Evolutionary conservation across 2,329 filamentous ascomycete genomes (phyloP), one percentile per base, ranked within the genome.

Genomic region (Waltergamsia citrina): DNA sequence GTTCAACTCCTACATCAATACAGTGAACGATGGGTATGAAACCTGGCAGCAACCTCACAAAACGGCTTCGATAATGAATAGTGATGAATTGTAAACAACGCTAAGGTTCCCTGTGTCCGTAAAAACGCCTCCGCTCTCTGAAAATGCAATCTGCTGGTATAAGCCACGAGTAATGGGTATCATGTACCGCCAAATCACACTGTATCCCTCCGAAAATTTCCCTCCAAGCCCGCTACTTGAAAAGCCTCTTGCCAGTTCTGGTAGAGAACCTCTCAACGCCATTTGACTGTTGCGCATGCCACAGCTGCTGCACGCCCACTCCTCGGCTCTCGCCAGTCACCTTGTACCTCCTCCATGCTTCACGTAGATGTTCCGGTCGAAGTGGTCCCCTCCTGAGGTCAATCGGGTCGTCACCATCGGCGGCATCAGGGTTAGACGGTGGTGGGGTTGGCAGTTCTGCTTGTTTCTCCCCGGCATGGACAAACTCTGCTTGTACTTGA

Each of bases 311-410:
- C 43, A 73, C 67, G 4, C 76, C 76, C 4, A 76, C 67, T 3
- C 73, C 74, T 0, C 76, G 74, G 22, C 78, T 77, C 46, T 81
- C 79, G 4, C 71, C 62, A 17, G 71, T 63, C 29, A 69, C 54
- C 50, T 74, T 80, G 53, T 85, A 83, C 32, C 82, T 66, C 36
- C 81, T 65, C 51, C 81, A 65, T 5, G 84, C 81, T 53, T 88
- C 83, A 15, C 81, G 66, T 29, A 90, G 54, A 54, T 88, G 83
- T 40, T 86, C 83, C 0, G 84, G 81, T 18, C 79, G 71, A 30
- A 90, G 51, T 1, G 83, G 81, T 0, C 68, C 73, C 24, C 67
- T 62, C 35, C 50, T 57, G 15, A 53, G 40, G 9, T 51, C 44
- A 26, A 41, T 37, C 5, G 22, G 32, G 5, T 42, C 43, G 2